phyloP scores from a whole-genome alignment of 139 green algal genomes.

The Chlamydomonas urium region DNA sequence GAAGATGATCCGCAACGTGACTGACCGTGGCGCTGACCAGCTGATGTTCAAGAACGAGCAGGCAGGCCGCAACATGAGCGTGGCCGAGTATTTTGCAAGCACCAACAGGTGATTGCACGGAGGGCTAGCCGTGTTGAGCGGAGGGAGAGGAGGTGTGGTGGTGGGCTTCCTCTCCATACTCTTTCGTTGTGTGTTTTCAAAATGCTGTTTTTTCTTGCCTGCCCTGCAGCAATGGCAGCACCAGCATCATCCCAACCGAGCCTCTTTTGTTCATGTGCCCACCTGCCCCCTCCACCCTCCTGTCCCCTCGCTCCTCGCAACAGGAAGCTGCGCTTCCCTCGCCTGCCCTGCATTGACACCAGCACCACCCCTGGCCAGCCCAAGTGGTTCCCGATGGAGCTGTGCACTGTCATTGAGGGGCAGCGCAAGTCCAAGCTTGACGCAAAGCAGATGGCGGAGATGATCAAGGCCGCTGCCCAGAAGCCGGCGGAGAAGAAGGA shows the following conservation, averaged over 20 bases:
- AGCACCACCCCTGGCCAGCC: conserved; percentile 28
- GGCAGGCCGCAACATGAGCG: conserved; percentile 36
- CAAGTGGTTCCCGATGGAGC: conserved; percentile 50
- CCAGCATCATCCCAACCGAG: too few relatives aligned
- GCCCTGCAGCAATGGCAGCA: too few relatives aligned
- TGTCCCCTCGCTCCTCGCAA: too few relatives aligned
- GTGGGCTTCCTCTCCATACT: too few relatives aligned
- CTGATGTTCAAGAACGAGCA: conserved; percentile 47
- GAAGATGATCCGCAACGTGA: conserved; percentile 19
- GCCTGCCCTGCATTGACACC: conserved; percentile 53
- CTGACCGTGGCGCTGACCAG: conserved; percentile 6
- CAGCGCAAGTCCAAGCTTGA: conserved; percentile 26
- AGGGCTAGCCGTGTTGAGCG: not conserved
- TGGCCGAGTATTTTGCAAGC: conserved; percentile 50
- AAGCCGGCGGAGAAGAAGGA: conserved; percentile 12
- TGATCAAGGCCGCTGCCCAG: conserved; percentile 30
- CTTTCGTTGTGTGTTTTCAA: too few relatives aligned
- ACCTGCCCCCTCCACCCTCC: too few relatives aligned
- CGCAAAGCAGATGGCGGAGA: conserved; percentile 14
- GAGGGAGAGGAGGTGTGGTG: not conserved
- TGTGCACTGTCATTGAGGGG: conserved; percentile 32
- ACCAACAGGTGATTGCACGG: conserved; percentile 22
- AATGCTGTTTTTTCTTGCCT: too few relatives aligned
- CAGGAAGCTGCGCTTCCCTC: conserved; percentile 30
- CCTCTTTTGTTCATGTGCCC: too few relatives aligned